phyloP scores from a whole-genome alignment of 345 rosid genomes.

The Eucalyptus pumila region DNA sequence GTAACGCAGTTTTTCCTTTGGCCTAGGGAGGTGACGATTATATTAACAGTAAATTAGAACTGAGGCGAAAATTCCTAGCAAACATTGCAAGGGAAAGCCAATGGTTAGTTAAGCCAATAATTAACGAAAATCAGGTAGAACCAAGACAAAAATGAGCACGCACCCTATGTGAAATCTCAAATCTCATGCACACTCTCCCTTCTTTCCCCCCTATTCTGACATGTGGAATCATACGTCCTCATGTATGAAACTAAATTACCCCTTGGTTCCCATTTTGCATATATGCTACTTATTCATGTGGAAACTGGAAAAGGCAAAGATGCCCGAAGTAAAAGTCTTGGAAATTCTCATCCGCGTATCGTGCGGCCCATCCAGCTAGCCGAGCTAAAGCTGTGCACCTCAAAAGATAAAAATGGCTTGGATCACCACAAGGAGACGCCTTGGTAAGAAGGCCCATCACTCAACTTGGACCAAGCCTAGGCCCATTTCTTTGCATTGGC shows the following conservation, averaged over 20 bases:
- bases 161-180: background rate
- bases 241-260: background rate
- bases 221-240: background rate
- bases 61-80: background rate
- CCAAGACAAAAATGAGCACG: background rate
- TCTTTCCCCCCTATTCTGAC: background rate
- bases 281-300: background rate
- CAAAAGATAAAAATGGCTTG: background rate
- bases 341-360: background rate
- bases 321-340: background rate
- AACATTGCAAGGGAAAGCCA: background rate
- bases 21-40: background rate
- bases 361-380: background rate
- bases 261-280: background rate
- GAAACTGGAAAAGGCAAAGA: background rate
- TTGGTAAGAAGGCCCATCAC: background rate
- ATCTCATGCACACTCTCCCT: background rate
- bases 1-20: background rate
- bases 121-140: background rate
- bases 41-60: background rate
- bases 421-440: background rate
- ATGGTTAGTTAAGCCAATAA: background rate
- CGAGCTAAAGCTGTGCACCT: background rate
- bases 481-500: background rate
- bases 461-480: background rate